Evolutionary conservation across 345 rosid genomes (phyloP).

Genomic region (Brassica incana): DNA sequence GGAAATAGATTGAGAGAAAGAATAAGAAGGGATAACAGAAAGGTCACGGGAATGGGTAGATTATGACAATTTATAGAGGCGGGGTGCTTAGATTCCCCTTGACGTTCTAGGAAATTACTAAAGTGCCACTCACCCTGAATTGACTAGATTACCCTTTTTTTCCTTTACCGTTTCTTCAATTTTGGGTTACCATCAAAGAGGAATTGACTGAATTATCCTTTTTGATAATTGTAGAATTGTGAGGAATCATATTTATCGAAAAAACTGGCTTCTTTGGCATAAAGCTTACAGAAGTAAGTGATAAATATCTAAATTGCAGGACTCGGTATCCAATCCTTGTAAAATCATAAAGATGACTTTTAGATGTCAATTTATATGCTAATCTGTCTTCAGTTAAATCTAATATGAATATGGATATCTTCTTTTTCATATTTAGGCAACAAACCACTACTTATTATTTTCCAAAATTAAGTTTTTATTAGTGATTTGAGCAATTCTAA

Average conservation of each 20-base stretch:
- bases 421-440: not conserved
- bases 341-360: not conserved
- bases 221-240: not conserved
- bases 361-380: not conserved
- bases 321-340: not conserved
- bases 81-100: conserved; percentile 22
- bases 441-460: not conserved
- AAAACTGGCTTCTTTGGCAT: not conserved
- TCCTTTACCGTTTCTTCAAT: conserved; percentile 32
- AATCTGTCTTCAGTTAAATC: not conserved
- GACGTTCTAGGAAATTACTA: not conserved
- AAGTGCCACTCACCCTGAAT: conserved; percentile 13
- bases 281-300: not conserved
- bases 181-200: conserved; percentile 17
- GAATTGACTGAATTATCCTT: conserved; percentile 3
- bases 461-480: not conserved
- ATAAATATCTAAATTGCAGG: not conserved
- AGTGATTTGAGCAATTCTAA: not conserved
- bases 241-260: not conserved
- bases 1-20: not conserved
- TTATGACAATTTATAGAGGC: conserved; percentile 42
- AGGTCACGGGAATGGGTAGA: not conserved
- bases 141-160: conserved; percentile 38
- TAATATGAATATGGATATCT: not conserved
- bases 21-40: not conserved